Conservation (phyloP, 257 asterid genomes). For the Voacanga thouarsii region DNA sequence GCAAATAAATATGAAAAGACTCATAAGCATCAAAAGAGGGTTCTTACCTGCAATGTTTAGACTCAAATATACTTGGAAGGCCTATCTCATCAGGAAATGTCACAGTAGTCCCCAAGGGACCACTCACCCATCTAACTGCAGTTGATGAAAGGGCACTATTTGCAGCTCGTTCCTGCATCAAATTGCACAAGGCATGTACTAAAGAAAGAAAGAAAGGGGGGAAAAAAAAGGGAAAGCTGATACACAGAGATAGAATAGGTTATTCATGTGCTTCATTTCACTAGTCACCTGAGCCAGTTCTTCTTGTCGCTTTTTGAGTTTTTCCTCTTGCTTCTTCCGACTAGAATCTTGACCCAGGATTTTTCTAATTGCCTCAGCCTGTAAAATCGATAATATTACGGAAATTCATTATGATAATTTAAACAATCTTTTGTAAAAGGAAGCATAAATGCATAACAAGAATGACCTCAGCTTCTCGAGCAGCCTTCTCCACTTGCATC, state of each 20-base stretch:
- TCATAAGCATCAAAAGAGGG: not conserved
- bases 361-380: slow-evolving; percentile 92
- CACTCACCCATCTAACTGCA: slow-evolving; percentile 74
- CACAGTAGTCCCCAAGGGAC: slow-evolving; percentile 80
- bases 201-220: not conserved
- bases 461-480: slow-evolving; percentile 78
- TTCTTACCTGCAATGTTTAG: slow-evolving; percentile 59
- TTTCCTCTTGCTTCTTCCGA: slow-evolving; percentile 77
- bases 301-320: slow-evolving; percentile 54
- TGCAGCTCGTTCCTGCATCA: slow-evolving; percentile 59
- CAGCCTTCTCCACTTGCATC: slow-evolving; percentile 76
- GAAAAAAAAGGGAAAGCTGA: not conserved
- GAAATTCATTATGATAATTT: not conserved
- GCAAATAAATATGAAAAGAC: not conserved
- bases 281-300: slow-evolving; percentile 58
- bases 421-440: not conserved
- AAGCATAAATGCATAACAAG: not conserved
- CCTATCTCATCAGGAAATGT: slow-evolving; percentile 80
- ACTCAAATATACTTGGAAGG: slow-evolving; percentile 74
- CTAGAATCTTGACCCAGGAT: slow-evolving; percentile 89
- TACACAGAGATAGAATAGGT: slow-evolving; percentile 3
- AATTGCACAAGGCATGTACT: not conserved
- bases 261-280: not conserved
- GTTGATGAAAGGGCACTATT: slow-evolving; percentile 39
- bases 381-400: slow-evolving; percentile 1